Percentiles rank a stretch among this genome's conserved stretches.
Conservation (phyloP, 768 basidiomycete species). For the Lentinula raphanica region DNA sequence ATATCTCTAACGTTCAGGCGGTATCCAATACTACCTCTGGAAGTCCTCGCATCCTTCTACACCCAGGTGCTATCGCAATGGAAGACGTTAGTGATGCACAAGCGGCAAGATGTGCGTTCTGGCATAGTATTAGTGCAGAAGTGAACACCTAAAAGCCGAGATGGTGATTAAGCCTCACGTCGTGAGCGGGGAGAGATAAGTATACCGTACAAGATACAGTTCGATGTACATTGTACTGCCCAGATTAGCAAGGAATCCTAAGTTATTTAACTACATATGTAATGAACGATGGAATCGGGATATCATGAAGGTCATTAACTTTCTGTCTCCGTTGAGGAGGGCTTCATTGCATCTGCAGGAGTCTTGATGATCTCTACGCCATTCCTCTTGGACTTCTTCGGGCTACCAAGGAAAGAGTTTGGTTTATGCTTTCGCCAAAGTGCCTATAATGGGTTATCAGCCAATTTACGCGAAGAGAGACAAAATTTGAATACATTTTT, state of each 20-base stretch:
- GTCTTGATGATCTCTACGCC: slow-evolving; percentile 4
- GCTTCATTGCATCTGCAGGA: neutral
- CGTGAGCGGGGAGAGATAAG: too few relatives aligned
- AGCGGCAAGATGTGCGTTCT: slow-evolving; percentile 8
- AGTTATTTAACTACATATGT: too few relatives aligned
- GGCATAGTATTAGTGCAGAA: slow-evolving; percentile 8
- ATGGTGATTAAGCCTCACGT: too few relatives aligned
- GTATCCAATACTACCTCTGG: neutral
- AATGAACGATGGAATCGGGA: too few relatives aligned
- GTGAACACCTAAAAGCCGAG: neutral
- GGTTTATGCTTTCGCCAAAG: slow-evolving; percentile 2
- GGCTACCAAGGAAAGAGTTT: neutral
- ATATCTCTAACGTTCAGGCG: neutral
- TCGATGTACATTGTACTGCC: too few relatives aligned
- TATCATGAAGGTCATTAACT: neutral
- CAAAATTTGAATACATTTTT: neutral
- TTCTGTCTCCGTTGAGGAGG: neutral
- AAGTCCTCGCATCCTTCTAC: slow-evolving; percentile 6
- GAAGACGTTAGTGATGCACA: slow-evolving; percentile 1
- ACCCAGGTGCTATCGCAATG: slow-evolving; percentile 6
- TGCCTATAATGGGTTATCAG: neutral
- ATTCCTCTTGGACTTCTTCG: neutral
- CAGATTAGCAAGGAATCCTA: too few relatives aligned
- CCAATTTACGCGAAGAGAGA: neutral
- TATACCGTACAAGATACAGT: too few relatives aligned